A percentile compares a stretch with the other conserved stretches of the same genome.
Conservation (phyloP, 1,284 basidiomycete species). For the Golubevia pallescens region DNA sequence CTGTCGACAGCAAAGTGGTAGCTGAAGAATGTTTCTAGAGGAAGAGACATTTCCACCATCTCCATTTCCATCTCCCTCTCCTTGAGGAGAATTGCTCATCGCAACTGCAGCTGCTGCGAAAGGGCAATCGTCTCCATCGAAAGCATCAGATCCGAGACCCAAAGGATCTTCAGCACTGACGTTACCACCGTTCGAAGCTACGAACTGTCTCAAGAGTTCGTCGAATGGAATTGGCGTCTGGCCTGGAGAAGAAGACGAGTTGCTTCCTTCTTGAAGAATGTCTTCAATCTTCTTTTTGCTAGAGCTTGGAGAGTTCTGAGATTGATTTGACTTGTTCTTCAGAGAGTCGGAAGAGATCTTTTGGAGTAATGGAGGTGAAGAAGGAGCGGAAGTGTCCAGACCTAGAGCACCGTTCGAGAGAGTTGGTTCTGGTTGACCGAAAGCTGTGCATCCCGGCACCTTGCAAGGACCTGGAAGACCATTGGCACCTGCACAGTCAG, state of each 20-base stretch:
- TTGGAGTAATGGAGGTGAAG: neutral
- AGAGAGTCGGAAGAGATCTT: neutral
- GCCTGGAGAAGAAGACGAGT: neutral
- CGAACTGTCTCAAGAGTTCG: neutral
- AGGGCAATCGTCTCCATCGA: neutral
- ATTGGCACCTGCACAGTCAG: neutral
- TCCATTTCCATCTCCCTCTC: neutral
- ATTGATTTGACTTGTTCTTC: too few relatives aligned
- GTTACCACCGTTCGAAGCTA: neutral
- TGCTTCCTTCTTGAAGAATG: neutral
- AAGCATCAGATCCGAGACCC: neutral
- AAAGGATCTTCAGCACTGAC: neutral
- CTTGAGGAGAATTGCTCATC: neutral
- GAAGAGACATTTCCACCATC: neutral
- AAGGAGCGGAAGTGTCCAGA: neutral
- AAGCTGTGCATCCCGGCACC: neutral
- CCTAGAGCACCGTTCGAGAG: neutral
- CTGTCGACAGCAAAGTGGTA: neutral
- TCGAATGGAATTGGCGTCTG: neutral
- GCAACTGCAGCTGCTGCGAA: neutral
- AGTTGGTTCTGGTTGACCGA: neutral
- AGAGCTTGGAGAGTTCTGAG: neutral
- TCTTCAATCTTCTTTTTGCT: neutral
- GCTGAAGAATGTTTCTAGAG: neutral
- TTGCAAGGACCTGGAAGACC: neutral